Evolutionary conservation across 1,139 yeast species (phyloP), one percentile per base, ranked within the genome.

Genomic region (Suhomyces guaymorum): DNA sequence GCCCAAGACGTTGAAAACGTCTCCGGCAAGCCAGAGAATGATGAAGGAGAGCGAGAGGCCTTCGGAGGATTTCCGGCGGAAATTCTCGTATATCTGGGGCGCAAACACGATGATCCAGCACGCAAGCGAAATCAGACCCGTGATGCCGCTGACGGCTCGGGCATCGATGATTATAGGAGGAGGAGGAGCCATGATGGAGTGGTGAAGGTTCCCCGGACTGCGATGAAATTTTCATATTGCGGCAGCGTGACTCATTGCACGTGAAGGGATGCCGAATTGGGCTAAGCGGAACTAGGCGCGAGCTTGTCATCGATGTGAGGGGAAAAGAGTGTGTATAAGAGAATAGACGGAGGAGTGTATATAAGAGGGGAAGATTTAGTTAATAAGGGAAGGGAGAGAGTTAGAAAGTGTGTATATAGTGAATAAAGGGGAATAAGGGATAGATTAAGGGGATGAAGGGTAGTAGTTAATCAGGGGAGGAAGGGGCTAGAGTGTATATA

Each of bases 91-190:
- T 28, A 92, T 83, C 57, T 92, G 98, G 11, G 98, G 98, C 25
- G 96, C 95, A 68, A 92, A 92, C 15, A 92, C 97, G 35, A 92
- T 89, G 44, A 92, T 84, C 98, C 98, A 92, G 59, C 97, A 92
- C 13, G 97, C 96, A 28, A 92, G 76, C 12, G 97, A 90, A 30
- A 92, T 87, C 15, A 95, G 84, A 50, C 96, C 96, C 15, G 92
- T 78, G 42, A 88, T 84, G 4, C 95, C 96, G 54, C 94, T 83
- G 24, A 88, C 78, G 8, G 87, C 86, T 48, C 80, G 79, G n/a
- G 88, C 80, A 49, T 82, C 86, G 39, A 85, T 64, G 23, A 75
- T 70, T 20, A 82, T 76, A 9, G 88, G 86, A 19, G 83, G 82
- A 30, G 83, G 82, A 24, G 80, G 80, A 28, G 79, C 77, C 73